Conservation (phyloP, 1,284 basidiomycete genomes). For the Fomitiporia mediterranea region DNA sequence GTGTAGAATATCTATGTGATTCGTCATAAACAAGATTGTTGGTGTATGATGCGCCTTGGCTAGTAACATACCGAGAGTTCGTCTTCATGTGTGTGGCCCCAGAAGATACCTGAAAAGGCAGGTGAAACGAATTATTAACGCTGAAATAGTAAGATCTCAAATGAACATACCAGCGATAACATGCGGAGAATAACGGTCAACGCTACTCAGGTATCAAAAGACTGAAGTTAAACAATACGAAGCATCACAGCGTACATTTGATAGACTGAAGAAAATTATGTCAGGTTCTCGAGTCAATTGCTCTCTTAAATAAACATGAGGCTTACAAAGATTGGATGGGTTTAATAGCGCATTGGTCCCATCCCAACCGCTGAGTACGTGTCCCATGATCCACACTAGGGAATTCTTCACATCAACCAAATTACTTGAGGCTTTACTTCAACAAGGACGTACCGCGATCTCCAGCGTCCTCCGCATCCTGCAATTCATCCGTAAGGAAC, state of each 20-base stretch:
- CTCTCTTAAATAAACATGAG: background rate
- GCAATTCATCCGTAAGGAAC: constrained; percentile 78
- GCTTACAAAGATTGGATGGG: constrained; percentile 59
- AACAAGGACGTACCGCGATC: constrained; percentile 46
- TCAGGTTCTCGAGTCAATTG: background rate
- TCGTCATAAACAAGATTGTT: background rate
- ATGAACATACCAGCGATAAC: constrained; percentile 64
- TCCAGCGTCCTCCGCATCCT: constrained; percentile 66
- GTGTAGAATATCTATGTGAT: constrained; percentile 61
- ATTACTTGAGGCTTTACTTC: background rate
- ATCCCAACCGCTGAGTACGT: constrained; percentile 76
- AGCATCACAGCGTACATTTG: constrained; percentile 48
- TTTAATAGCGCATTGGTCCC: constrained; percentile 57
- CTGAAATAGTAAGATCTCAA: background rate
- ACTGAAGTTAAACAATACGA: background rate
- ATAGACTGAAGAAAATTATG: constrained; percentile 45
- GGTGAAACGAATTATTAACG: background rate
- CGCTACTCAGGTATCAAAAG: constrained; percentile 39
- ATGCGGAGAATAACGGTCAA: constrained; percentile 72
- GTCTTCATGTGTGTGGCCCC: constrained; percentile 81
- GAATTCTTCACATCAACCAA: background rate
- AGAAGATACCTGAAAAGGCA: constrained; percentile 62
- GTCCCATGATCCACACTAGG: constrained; percentile 77
- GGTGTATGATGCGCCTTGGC: background rate
- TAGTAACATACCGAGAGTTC: constrained; percentile 51